phyloP scores from a whole-genome alignment of 805 yeast species.

The Brettanomyces anomalus region DNA sequence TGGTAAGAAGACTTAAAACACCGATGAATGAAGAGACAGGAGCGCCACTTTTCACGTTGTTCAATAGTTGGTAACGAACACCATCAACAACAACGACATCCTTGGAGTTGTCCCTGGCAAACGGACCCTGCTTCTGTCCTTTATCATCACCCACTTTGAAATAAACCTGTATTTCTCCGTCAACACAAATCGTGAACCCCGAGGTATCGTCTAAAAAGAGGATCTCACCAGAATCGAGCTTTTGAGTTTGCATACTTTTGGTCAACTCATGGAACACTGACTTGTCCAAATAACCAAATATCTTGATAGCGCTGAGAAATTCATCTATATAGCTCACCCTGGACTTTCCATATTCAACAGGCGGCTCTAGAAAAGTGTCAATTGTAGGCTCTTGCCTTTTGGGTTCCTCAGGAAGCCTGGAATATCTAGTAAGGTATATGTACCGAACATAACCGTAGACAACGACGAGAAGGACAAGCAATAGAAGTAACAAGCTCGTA shows the following conservation, averaged over 20 bases:
- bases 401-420: conserved; percentile 41
- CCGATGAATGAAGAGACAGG: conserved; percentile 79
- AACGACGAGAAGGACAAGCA: conserved; percentile 23
- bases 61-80: conserved; percentile 62
- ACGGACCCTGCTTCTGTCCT: conserved; percentile 11
- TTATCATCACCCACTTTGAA: conserved; percentile 36
- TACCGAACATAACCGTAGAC: conserved; percentile 48
- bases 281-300: conserved; percentile 86
- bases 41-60: conserved; percentile 74
- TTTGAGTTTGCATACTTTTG: conserved; percentile 83
- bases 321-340: conserved; percentile 72
- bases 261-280: conserved; percentile 91
- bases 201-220: conserved; percentile 53
- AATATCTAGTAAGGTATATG: conserved; percentile 53
- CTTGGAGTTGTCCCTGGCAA: conserved; percentile 24
- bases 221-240: conserved; percentile 67
- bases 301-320: conserved; percentile 81
- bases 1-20: conserved; percentile 59
- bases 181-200: conserved; percentile 90
- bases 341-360: conserved; percentile 28
- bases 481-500: conserved; percentile 32
- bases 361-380: conserved; percentile 35
- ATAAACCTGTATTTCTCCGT: conserved; percentile 78
- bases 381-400: conserved; percentile 34
- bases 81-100: conserved; percentile 44